phyloP scores from a whole-genome alignment of 805 yeast species.

The Nakazawaea ishiwadae region DNA sequence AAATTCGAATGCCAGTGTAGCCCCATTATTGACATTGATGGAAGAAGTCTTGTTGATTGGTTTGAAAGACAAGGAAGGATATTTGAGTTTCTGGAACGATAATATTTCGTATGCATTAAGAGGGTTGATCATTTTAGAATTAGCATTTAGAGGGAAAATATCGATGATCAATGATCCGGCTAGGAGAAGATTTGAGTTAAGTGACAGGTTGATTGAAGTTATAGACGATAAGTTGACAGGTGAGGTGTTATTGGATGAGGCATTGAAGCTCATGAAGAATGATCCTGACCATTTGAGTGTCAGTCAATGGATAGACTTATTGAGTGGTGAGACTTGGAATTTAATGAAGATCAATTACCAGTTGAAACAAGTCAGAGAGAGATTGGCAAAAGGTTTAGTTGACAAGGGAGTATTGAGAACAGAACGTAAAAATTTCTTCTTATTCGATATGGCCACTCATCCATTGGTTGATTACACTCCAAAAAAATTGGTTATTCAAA shows the following conservation, averaged over 20 bases:
- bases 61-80: slow-evolving; percentile 92
- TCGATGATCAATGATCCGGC: slow-evolving; percentile 89
- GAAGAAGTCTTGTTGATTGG: slow-evolving; percentile 95
- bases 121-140: slow-evolving; percentile 88
- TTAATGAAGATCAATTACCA: slow-evolving; percentile 91
- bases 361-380: slow-evolving; percentile 93
- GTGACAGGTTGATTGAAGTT: slow-evolving; percentile 86
- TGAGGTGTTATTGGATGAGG: slow-evolving; percentile 91
- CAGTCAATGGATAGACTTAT: slow-evolving; percentile 87
- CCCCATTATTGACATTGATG: slow-evolving; percentile 84
- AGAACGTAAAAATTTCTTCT: slow-evolving; percentile 87
- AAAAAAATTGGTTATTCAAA: slow-evolving; percentile 72
- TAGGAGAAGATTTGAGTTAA: slow-evolving; percentile 79
- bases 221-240: slow-evolving; percentile 86
- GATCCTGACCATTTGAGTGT: slow-evolving; percentile 78
- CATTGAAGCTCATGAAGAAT: slow-evolving; percentile 81
- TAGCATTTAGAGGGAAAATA: slow-evolving; percentile 87
- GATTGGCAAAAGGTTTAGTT: slow-evolving; percentile 93
- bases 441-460: slow-evolving; percentile 98
- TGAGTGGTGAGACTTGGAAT: slow-evolving; percentile 97
- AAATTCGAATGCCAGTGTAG: slow-evolving; percentile 23
- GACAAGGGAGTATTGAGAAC: slow-evolving; percentile 96
- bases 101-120: slow-evolving; percentile 93
- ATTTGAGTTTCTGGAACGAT: slow-evolving; percentile 96
- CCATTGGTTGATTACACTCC: slow-evolving; percentile 85